Conservation (phyloP, 2,329 filamentous ascomycete genomes). For the Dendryphion nanum region DNA sequence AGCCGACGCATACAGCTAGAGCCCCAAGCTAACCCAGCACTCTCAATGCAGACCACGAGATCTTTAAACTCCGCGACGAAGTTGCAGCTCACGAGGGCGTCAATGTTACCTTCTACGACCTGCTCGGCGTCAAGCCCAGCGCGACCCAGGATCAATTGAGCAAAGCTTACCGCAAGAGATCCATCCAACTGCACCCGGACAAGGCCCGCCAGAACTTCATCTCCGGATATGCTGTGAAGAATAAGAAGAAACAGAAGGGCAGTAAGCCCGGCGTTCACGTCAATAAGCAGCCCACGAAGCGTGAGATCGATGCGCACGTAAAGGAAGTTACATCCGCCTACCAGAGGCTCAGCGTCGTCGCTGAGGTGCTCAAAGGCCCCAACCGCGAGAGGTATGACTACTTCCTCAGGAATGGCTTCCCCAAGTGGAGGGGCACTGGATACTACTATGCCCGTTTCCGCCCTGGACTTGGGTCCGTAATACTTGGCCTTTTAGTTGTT, state of each 20-base stretch:
- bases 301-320: constrained; percentile 73
- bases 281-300: constrained; percentile 67
- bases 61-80: constrained; percentile 93
- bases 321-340: constrained; percentile 83
- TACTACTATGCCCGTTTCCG: constrained; percentile 97
- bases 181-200: constrained; percentile 83
- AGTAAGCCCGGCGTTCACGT: constrained; percentile 60
- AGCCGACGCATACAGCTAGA: constrained; percentile 15
- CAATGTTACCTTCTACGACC: constrained; percentile 88
- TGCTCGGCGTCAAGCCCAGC: constrained; percentile 71
- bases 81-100: constrained; percentile 71
- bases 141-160: constrained; percentile 86
- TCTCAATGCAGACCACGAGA: constrained; percentile 75
- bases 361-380: constrained; percentile 79
- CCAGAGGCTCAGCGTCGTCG: constrained; percentile 78
- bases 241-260: constrained; percentile 51
- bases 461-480: constrained; percentile 81
- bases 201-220: constrained; percentile 86
- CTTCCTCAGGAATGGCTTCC: constrained; percentile 90
- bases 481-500: constrained; percentile 77
- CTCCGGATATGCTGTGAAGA: constrained; percentile 59
- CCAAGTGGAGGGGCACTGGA: constrained; percentile 92
- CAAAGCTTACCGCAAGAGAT: constrained; percentile 90
- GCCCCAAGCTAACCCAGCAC: constrained; percentile 16
- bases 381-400: constrained; percentile 88